phyloP scores from a whole-genome alignment of 2,329 filamentous ascomycete genomes.

The Hypoxylon sp. region DNA sequence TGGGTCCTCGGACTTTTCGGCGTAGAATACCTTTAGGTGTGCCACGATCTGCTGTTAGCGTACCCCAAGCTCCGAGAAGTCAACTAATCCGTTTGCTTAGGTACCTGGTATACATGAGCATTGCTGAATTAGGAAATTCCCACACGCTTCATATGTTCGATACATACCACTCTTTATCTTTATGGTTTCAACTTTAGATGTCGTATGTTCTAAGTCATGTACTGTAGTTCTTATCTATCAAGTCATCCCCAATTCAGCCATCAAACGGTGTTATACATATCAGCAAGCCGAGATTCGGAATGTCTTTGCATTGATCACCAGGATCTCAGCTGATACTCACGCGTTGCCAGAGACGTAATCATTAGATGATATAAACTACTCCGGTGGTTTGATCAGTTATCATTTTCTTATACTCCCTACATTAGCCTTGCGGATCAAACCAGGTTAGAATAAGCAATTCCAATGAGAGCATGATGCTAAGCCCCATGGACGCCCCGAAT shows the following conservation, averaged over 20 bases:
- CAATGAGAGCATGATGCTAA: neutral
- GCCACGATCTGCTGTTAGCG: neutral
- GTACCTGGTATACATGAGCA: neutral
- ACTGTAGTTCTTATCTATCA: neutral
- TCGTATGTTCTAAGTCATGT: neutral
- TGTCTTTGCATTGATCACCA: neutral
- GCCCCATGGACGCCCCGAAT: neutral
- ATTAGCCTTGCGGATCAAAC: neutral
- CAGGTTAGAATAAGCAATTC: neutral
- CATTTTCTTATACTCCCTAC: neutral
- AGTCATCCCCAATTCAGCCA: neutral
- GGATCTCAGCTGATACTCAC: conserved; percentile 2
- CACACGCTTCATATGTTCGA: neutral
- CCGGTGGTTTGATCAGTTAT: conserved; percentile 4
- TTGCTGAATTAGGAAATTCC: neutral
- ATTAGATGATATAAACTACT: neutral
- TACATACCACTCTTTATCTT: neutral
- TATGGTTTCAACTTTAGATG: neutral
- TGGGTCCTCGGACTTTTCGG: neutral
- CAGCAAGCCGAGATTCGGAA: neutral
- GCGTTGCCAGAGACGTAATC: neutral
- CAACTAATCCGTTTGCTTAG: neutral
- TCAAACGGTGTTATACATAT: neutral
- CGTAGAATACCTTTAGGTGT: neutral
- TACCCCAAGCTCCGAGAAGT: neutral